Base-by-base conservation (phyloP, 345 rosid species). In the Hibiscus trionum region DNA sequence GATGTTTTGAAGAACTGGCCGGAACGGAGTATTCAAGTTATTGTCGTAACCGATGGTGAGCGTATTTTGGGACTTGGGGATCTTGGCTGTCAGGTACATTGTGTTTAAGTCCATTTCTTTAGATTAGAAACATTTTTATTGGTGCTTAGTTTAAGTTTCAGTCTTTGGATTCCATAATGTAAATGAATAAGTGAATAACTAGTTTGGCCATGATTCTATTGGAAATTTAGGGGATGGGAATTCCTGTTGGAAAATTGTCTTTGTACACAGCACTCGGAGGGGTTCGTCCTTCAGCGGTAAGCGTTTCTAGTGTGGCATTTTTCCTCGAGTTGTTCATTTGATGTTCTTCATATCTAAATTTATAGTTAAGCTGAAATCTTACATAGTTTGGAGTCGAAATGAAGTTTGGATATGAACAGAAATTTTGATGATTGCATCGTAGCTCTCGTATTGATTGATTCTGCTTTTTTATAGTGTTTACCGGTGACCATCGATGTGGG, bases 1-100 rank as follows among this genome's bases (percentile, higher is more conserved):
- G 97, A 88, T 80, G 97, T 91, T 29, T 79, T 94, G 81, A 91
- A 86, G 91, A 94, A 94, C 75, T 94, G 95, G 97, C 98, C 97
- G 24, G 83, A 87, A 78, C 84, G 88, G 76, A 84, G 86, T 44
- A 88, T 94, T 71, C 95, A 94, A 75, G 97, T 93, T 69, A 90
- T 93, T 64, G 98, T 91, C 66, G 98, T 93, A 56, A 93, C 97
- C 24, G 98, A 91, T 10, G 97, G 98, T 14, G 98, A 94, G 85
- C 83, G 97, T 26, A 91, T 94, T 37, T 81, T 91, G 82, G 98
- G 98, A 17, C 90, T 94, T 72, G 98, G 97, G 16, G 98, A 94
- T 75, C 98, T 94, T 72, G 98, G 98, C 9, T 90, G 98, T 85
- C 97, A 94, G 97, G 98, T 94, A 83, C 62, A 64, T 15, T 12